phyloP scores from a whole-genome alignment of 2,329 filamentous ascomycete species.

The Monosporascus sp. region DNA sequence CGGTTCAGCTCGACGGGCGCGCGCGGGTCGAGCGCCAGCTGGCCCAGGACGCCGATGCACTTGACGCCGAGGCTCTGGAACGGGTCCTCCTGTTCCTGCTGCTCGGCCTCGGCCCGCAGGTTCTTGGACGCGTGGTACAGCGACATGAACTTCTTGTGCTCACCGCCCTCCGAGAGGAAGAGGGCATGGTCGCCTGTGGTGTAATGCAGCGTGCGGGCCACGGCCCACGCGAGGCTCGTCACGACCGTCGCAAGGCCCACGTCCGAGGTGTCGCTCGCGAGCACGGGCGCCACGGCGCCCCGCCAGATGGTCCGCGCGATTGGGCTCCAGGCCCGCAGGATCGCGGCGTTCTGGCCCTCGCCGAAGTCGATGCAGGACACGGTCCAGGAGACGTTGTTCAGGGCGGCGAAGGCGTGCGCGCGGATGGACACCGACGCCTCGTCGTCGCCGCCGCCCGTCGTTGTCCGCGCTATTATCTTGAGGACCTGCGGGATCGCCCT shows the following conservation, averaged over 20 bases:
- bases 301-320: constrained; percentile 53
- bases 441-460: constrained; percentile 30
- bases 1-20: constrained; percentile 51
- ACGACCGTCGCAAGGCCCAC: constrained; percentile 57
- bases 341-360: constrained; percentile 45
- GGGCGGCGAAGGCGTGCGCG: constrained; percentile 50
- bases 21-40: constrained; percentile 50
- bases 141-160: constrained; percentile 60
- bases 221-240: constrained; percentile 61
- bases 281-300: constrained; percentile 49
- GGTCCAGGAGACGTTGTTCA: constrained; percentile 67
- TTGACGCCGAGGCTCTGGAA: constrained; percentile 62
- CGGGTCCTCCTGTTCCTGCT: constrained; percentile 41
- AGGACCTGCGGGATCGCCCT: constrained; percentile 45
- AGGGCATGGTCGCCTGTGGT: constrained; percentile 29
- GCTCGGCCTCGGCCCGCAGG: constrained; percentile 23
- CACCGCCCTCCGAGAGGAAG: constrained; percentile 44
- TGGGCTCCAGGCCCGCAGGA: constrained; percentile 51
- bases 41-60: constrained; percentile 62
- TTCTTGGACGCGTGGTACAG: constrained; percentile 56
- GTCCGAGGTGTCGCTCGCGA: constrained; percentile 58
- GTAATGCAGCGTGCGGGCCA: constrained; percentile 51
- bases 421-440: constrained; percentile 41
- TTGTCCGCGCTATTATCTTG: constrained; percentile 6
- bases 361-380: constrained; percentile 57